These are phyloP conservation scores for Podila epicladia DNA, from an alignment of 192 early-diverging fungal genomes.

Conservation along the genomic window DNA sequence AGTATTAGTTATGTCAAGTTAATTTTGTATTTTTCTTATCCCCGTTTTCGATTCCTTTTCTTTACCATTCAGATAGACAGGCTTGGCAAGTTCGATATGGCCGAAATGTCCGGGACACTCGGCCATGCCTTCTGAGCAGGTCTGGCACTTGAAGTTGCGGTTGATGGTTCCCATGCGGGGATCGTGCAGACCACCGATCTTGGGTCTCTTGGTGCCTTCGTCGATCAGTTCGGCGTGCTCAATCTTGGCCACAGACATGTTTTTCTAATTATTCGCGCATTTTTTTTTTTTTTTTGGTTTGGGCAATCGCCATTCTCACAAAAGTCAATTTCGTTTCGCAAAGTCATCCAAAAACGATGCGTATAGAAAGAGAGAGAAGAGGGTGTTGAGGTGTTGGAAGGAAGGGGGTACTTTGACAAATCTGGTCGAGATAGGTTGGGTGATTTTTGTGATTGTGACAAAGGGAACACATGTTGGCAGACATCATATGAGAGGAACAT, in stretches of 20 bases:
- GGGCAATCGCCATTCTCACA: neutral
- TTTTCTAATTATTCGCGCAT: conserved; percentile 71
- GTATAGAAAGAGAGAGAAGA: too few relatives aligned
- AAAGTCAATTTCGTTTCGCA: too few relatives aligned
- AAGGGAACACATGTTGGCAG: too few relatives aligned
- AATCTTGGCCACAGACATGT: conserved; percentile 96
- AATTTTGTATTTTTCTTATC: neutral
- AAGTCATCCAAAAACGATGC: too few relatives aligned
- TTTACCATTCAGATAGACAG: conserved; percentile 93
- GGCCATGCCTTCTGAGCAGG: conserved; percentile 94
- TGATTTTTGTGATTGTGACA: too few relatives aligned
- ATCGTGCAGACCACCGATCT: conserved; percentile 89
- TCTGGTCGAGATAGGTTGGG: too few relatives aligned
- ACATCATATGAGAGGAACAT: conserved; percentile 51
- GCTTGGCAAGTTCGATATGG: conserved; percentile 95
- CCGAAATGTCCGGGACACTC: conserved; percentile 99
- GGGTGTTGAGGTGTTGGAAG: too few relatives aligned
- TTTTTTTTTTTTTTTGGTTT: too few relatives aligned
- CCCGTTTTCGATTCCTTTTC: neutral
- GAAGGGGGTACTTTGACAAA: too few relatives aligned
- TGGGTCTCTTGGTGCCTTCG: conserved; percentile 85
- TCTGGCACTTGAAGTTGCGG: conserved; percentile 96
- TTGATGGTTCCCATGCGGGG: conserved; percentile 97
- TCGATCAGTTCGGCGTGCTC: conserved; percentile 89
- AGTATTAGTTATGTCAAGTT: neutral